Evolutionary conservation across 805 yeast species (phyloP).

Genomic region (Gaillardinia entomophila): DNA sequence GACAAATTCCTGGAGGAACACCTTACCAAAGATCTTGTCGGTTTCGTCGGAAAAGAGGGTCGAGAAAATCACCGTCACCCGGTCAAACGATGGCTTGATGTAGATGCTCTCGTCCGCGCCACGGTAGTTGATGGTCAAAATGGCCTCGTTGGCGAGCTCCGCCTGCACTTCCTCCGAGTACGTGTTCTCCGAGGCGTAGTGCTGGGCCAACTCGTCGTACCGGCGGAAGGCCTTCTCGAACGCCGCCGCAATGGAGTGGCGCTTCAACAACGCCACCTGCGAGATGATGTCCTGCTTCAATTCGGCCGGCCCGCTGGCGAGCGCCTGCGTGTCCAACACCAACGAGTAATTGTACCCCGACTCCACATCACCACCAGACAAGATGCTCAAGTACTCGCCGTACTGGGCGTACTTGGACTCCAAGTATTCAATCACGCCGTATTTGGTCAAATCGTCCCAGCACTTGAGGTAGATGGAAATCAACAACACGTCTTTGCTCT

Average conservation of each 20-base stretch:
- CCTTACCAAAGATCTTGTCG: slow-evolving; percentile 85
- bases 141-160: slow-evolving; percentile 46
- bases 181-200: slow-evolving; percentile 36
- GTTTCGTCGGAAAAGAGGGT: slow-evolving; percentile 96
- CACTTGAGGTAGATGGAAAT: slow-evolving; percentile 72
- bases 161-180: slow-evolving; percentile 40
- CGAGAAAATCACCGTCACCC: slow-evolving; percentile 94
- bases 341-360: slow-evolving; percentile 79
- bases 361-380: slow-evolving; percentile 44
- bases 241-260: slow-evolving; percentile 89
- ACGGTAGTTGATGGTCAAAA: slow-evolving; percentile 74
- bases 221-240: slow-evolving; percentile 79
- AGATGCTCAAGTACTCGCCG: slow-evolving; percentile 27
- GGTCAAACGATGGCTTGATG: slow-evolving; percentile 86
- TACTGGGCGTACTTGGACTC: slow-evolving; percentile 42
- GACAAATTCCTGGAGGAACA: slow-evolving; percentile 87
- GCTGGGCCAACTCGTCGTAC: slow-evolving; percentile 61
- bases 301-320: slow-evolving; percentile 36
- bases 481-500: slow-evolving; percentile 56
- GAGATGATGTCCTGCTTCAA: slow-evolving; percentile 47
- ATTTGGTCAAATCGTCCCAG: slow-evolving; percentile 64
- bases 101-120: slow-evolving; percentile 83
- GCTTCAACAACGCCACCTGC: slow-evolving; percentile 69
- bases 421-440: slow-evolving; percentile 57
- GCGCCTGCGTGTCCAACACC: slow-evolving; percentile 50